A percentile compares a stretch with the other conserved stretches of the same genome.
phyloP scores from a whole-genome alignment of 495 filamentous ascomycete genomes.

The Aspergillus avenaceus region DNA sequence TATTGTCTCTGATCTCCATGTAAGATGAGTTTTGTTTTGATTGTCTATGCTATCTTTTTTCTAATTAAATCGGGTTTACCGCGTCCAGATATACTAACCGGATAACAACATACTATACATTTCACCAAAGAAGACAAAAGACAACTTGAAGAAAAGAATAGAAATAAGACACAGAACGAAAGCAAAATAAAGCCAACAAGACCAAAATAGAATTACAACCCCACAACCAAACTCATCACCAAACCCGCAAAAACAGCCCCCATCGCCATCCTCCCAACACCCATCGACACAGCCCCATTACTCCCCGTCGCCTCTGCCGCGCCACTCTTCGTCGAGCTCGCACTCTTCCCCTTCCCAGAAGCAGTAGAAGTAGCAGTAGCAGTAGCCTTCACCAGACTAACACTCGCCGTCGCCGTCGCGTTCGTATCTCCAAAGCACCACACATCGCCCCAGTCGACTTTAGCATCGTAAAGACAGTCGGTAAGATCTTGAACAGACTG shows the following conservation, averaged over 20 bases:
- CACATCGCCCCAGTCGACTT: slow-evolving; percentile 26
- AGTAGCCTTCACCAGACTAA: neutral
- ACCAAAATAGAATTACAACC: no score
- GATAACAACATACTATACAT: no score
- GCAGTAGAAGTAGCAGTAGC: neutral
- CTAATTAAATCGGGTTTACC: no score
- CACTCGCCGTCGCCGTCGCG: slow-evolving; percentile 28
- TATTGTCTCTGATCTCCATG: no score
- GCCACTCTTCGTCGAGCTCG: neutral
- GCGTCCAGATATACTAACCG: no score
- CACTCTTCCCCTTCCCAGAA: neutral
- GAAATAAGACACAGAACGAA: no score
- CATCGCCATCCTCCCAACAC: neutral
- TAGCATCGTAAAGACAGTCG: slow-evolving; percentile 19
- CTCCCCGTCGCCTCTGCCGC: neutral
- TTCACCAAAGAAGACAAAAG: no score
- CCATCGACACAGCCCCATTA: neutral
- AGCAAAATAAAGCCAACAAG: no score
- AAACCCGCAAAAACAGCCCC: neutral
- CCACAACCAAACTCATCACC: neutral
- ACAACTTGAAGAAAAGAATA: no score
- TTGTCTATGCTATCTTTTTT: no score
- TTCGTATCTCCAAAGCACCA: slow-evolving; percentile 18
- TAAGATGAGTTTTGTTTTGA: no score
- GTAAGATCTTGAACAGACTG: slow-evolving; percentile 18